Percentiles rank a stretch among this genome's conserved stretches.
phyloP scores from a whole-genome alignment of 805 yeast species.

The Cyberlindnera petersonii region DNA sequence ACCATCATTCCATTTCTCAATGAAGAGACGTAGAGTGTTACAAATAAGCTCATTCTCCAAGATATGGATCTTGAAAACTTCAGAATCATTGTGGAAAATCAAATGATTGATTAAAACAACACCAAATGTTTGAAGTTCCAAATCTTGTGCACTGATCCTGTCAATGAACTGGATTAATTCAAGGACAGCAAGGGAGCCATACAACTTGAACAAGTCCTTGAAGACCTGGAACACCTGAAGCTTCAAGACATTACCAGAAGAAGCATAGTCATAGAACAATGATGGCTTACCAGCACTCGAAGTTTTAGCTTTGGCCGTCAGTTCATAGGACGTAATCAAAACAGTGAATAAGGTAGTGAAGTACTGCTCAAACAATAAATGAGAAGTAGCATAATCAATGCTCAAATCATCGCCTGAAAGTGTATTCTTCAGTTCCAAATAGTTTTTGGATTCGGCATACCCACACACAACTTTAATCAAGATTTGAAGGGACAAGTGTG shows the following conservation, averaged over 20 bases:
- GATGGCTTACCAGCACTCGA: slow-evolving; percentile 7
- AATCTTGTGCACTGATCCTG: slow-evolving; percentile 31
- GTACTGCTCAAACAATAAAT: slow-evolving; percentile 14
- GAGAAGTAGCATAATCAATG: slow-evolving; percentile 13
- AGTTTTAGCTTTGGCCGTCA: slow-evolving; percentile 19
- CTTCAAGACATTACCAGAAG: slow-evolving; percentile 22
- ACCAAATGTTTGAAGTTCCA: slow-evolving; percentile 32
- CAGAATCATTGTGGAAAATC: slow-evolving; percentile 20
- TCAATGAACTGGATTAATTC: slow-evolving; percentile 33
- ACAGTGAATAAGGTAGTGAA: slow-evolving; percentile 15
- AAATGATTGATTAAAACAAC: slow-evolving; percentile 31
- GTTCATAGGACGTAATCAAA: slow-evolving; percentile 14
- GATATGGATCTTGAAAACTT: slow-evolving; percentile 14
- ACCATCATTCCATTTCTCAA: slow-evolving; percentile 36
- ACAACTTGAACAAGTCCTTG: slow-evolving; percentile 33
- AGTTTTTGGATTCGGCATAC: slow-evolving; percentile 4
- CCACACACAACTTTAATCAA: slow-evolving; percentile 9
- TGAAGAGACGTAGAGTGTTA: slow-evolving; percentile 23
- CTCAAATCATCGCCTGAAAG: slow-evolving; percentile 8
- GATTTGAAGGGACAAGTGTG: slow-evolving; percentile 12
- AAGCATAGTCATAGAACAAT: slow-evolving; percentile 14
- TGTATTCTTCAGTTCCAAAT: slow-evolving; percentile 6
- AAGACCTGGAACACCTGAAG: slow-evolving; percentile 25
- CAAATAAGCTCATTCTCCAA: slow-evolving; percentile 25
- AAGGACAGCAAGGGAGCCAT: slow-evolving; percentile 35